Conservation (phyloP, 1,284 basidiomycete genomes). For the Marasmius fiardii region DNA sequence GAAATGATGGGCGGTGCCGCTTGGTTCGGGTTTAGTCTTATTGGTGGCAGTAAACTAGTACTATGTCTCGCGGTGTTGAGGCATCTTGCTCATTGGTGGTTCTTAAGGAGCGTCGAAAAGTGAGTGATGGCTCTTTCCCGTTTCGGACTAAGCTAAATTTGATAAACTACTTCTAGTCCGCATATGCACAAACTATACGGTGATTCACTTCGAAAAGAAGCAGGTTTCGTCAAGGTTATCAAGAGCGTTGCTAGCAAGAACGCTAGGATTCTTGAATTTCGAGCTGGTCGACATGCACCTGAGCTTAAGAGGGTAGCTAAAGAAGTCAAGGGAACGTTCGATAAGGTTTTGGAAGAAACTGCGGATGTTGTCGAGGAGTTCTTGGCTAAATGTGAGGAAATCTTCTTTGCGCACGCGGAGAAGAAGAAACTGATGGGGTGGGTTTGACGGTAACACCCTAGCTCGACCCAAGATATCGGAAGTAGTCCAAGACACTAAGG, state of each 20-base stretch:
- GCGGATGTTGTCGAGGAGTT: conserved; percentile 91
- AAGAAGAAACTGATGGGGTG: background rate
- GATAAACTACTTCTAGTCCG: conserved; percentile 52
- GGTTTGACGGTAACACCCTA: conserved; percentile 23
- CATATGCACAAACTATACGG: conserved; percentile 98
- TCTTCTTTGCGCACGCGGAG: conserved; percentile 1
- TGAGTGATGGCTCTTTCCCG: conserved; percentile 34
- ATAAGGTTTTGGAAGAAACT: conserved; percentile 93
- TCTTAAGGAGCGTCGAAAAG: conserved; percentile 86
- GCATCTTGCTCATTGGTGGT: conserved; percentile 89
- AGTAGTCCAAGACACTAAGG: conserved; percentile 89
- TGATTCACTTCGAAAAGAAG: conserved; percentile 88
- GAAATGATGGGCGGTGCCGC: conserved; percentile 95
- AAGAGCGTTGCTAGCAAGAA: conserved; percentile 87
- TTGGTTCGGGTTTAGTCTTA: conserved; percentile 90
- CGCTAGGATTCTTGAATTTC: conserved; percentile 64
- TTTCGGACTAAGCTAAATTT: background rate
- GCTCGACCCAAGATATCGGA: conserved; percentile 63
- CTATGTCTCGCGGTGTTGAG: conserved; percentile 82
- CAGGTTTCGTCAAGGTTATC: conserved; percentile 95
- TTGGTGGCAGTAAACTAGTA: conserved; percentile 88
- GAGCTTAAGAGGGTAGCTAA: conserved; percentile 79
- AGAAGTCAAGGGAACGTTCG: conserved; percentile 91
- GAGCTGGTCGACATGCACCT: conserved; percentile 67
- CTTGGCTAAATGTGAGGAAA: conserved; percentile 74